Base-by-base conservation (phyloP, 2,329 filamentous ascomycete species). In the Elsinoe necatrix region DNA sequence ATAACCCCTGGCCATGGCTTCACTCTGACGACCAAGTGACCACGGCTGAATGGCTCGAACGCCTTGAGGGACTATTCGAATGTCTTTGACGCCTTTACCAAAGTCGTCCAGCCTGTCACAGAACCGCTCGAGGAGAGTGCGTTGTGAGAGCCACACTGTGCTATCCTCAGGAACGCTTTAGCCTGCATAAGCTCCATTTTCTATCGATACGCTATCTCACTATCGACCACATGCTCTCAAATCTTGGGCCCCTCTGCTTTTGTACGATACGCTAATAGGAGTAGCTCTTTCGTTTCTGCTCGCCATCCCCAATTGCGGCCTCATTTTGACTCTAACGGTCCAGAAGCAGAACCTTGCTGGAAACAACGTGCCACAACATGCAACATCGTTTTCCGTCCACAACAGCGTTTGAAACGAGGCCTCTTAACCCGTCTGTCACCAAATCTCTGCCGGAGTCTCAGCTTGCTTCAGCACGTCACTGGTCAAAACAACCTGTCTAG, bases 101-200 rank as follows among this genome's bases (percentile, higher is more conserved):
- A 16, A 37, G 12, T n/a, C 48, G 14, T 39, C 21, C 21, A n/a
- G 34, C 29, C 48, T 16, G 39, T 11, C 18, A 18, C 48, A 16
- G 48, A 52, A 25, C 31, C 16, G 31, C 14, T 25, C 16, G 31
- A 25, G 16, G 25, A 31, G 45, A 50, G 23, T 14, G 11, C n/a
- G 8, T 25, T 27, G 20, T 18, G 20, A 12, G 45, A 5, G 18
- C 45, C 45, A 34, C 45, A 50, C 45, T 20, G 2, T 25, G 16
- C 25, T 11, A 50, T 34, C 45, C 1, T 14, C 45, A 18, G 9
- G 27, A 50, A 50, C 45, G 27, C 29, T 35, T 18, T 39, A 39
- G 31, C 20, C 31, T 52, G 48, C 48, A 52, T 52, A 52, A 52
- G 48, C 48, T 52, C 48, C 48, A 21, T 52, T 52, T 39, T 39